phyloP scores from a whole-genome alignment of 73 alveolate species.

The Tetrahymena borealis region DNA sequence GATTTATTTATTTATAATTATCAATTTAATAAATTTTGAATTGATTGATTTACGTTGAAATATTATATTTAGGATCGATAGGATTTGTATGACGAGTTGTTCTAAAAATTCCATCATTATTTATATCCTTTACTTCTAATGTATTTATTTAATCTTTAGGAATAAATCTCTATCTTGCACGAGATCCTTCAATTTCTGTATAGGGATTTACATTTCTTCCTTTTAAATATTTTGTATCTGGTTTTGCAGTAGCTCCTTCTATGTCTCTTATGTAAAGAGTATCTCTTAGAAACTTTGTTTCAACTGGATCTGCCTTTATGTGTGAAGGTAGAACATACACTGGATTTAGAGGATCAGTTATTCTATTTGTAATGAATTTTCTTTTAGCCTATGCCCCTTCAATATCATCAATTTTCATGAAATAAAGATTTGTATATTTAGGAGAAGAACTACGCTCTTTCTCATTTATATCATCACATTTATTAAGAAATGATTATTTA shows the following conservation, averaged over 20 bases:
- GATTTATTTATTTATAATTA: neutral
- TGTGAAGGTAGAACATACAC: neutral
- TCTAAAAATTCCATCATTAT: neutral
- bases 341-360: conserved; percentile 29
- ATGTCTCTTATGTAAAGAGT: neutral
- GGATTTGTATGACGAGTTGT: neutral
- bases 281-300: neutral
- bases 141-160: neutral
- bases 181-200: neutral
- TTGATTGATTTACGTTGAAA: neutral
- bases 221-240: neutral
- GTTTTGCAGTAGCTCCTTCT: neutral
- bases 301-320: neutral
- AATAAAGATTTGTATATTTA: neutral
- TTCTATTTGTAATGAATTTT: conserved; percentile 5
- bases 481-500: neutral
- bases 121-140: neutral
- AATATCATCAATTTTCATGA: conserved; percentile 6
- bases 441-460: neutral
- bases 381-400: conserved; percentile 35
- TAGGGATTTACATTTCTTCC: neutral
- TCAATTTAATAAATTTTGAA: neutral
- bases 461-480: neutral
- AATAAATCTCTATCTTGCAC: neutral
- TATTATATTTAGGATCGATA: neutral